Percentiles rank a stretch among this genome's conserved stretches.
phyloP scores from a whole-genome alignment of 2,329 filamentous ascomycete genomes.

The Emergomyces pasteurianus region DNA sequence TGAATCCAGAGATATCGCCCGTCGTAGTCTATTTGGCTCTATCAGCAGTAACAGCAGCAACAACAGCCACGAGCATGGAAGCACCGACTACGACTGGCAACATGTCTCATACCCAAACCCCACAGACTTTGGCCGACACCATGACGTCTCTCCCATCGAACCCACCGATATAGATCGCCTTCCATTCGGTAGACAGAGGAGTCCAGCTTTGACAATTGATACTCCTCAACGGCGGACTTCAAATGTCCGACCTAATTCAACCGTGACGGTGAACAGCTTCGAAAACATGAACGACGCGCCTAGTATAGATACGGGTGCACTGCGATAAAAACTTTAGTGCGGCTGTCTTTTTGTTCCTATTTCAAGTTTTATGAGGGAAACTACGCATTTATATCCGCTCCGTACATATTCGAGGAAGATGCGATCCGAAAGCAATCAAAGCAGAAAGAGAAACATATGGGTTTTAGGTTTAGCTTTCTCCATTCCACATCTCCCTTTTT shows the following conservation, averaged over 20 bases:
- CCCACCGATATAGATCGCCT: not conserved
- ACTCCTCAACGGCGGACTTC: not conserved
- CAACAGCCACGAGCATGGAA: not conserved
- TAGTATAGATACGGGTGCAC: not conserved
- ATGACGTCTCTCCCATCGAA: not conserved
- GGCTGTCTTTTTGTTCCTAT: not conserved
- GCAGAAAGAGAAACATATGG: not conserved
- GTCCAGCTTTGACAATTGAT: not conserved
- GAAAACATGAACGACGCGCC: not conserved
- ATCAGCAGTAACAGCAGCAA: not conserved
- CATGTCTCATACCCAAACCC: not conserved
- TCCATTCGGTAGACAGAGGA: not conserved
- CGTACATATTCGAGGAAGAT: not conserved
- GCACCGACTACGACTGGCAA: not conserved
- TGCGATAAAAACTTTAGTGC: not conserved
- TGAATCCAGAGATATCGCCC: not conserved
- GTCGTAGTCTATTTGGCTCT: not conserved
- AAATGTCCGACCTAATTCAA: not conserved
- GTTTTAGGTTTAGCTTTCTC: not conserved
- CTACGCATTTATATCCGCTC: not conserved
- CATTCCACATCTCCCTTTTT: not conserved
- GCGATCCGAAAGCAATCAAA: not conserved
- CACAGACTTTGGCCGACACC: not conserved
- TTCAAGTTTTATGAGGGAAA: not conserved
- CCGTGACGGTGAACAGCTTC: not conserved